phyloP scores from a whole-genome alignment of 768 basidiomycete species.

The Lactarius quietus region DNA sequence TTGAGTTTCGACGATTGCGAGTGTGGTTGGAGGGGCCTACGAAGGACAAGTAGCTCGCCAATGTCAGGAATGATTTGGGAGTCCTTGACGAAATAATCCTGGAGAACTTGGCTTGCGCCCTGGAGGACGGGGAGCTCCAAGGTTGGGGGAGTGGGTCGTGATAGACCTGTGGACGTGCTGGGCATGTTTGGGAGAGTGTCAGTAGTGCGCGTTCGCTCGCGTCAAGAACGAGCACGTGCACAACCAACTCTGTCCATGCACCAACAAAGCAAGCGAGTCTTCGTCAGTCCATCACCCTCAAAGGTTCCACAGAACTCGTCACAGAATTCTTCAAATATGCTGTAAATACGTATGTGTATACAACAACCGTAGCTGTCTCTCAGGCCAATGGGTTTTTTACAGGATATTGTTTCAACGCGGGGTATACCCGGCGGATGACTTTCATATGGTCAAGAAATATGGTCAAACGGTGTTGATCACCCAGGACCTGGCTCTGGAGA shows the following conservation, averaged over 20 bases:
- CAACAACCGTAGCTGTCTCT: background rate
- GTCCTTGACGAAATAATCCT: constrained; percentile 70
- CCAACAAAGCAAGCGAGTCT: constrained; percentile 44
- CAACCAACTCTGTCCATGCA: constrained; percentile 30
- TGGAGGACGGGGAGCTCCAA: constrained; percentile 63
- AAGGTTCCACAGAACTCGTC: constrained; percentile 89
- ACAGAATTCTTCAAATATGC: constrained; percentile 99
- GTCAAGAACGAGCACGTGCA: constrained; percentile 13
- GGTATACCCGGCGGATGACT: constrained; percentile 97
- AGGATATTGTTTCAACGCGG: constrained; percentile 96
- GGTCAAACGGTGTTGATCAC: constrained; percentile 94
- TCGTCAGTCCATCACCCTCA: constrained; percentile 86
- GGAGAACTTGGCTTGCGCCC: constrained; percentile 61
- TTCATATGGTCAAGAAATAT: constrained; percentile 99
- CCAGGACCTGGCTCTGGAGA: constrained; percentile 88
- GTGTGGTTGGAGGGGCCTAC: constrained; percentile 35
- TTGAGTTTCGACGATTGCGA: background rate
- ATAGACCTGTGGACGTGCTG: no score
- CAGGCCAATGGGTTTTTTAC: constrained; percentile 1
- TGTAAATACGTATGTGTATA: constrained; percentile 80
- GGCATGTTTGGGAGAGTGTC: background rate
- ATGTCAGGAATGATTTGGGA: constrained; percentile 71
- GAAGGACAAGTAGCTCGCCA: constrained; percentile 59
- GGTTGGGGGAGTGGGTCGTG: constrained; percentile 27
- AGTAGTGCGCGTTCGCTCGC: background rate